phyloP scores from a whole-genome alignment of 1,284 basidiomycete genomes.

The Mycena citricolor region DNA sequence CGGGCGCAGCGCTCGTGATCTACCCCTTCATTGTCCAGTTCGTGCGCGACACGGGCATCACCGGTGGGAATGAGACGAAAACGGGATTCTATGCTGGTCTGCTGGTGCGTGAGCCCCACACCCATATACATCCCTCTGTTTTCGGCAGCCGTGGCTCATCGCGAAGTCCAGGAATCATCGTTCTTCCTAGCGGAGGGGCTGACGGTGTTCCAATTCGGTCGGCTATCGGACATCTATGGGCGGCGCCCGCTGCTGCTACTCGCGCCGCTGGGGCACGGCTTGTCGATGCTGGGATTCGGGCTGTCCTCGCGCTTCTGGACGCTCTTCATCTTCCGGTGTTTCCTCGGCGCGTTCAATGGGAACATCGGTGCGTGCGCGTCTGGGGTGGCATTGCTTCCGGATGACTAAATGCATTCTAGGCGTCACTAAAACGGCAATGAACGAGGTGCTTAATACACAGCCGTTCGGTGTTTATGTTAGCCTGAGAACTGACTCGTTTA shows the following conservation, averaged over 20 bases:
- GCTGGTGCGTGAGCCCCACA: constrained; percentile 21
- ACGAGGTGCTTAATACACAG: constrained; percentile 31
- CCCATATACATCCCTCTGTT: background rate
- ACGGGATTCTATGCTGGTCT: constrained; percentile 56
- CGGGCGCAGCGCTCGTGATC: constrained; percentile 34
- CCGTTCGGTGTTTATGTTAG: background rate
- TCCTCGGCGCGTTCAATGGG: constrained; percentile 47
- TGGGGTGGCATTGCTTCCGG: constrained; percentile 13
- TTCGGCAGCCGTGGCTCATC: background rate
- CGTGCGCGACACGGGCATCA: constrained; percentile 45
- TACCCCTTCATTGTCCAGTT: constrained; percentile 53
- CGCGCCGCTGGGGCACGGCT: constrained; percentile 41
- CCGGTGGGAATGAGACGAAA: constrained; percentile 40
- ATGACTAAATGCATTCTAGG: constrained; percentile 25
- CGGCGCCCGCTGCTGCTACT: constrained; percentile 43
- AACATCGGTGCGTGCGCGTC: constrained; percentile 38
- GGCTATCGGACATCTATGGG: constrained; percentile 43
- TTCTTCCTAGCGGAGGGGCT: constrained; percentile 43
- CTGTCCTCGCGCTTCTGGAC: constrained; percentile 40
- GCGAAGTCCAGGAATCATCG: constrained; percentile 36
- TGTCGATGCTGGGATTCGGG: constrained; percentile 45
- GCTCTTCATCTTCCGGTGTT: constrained; percentile 38
- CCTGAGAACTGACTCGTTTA: background rate
- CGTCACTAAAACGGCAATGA: constrained; percentile 37
- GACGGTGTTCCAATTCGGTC: constrained; percentile 43